Evolutionary conservation across 2,329 filamentous ascomycete species (phyloP).

Genomic region (Curvularia sp.): DNA sequence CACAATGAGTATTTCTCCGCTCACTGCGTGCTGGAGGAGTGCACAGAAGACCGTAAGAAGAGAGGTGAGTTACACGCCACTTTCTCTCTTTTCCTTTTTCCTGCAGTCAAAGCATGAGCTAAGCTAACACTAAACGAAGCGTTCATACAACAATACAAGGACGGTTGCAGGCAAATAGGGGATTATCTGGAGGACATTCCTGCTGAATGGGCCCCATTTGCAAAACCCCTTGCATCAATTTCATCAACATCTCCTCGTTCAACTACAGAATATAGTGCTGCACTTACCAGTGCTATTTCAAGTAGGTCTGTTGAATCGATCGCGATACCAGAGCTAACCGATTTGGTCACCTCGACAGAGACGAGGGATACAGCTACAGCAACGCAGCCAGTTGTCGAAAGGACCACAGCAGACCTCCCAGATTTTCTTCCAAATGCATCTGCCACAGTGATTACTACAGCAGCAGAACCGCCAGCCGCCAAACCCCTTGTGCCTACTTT

Average conservation of each 20-base stretch:
- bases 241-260: neutral
- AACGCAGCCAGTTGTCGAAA: neutral
- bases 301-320: neutral
- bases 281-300: neutral
- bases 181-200: constrained; percentile 4
- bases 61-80: constrained; percentile 9
- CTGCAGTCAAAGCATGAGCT: neutral
- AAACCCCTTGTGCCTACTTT: neutral
- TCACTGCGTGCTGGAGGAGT: constrained; percentile 15
- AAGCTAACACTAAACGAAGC: constrained; percentile 15
- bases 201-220: constrained; percentile 16
- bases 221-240: neutral
- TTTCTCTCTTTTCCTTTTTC: no score
- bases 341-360: neutral
- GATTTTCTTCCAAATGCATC: constrained; percentile 16
- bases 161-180: constrained; percentile 5
- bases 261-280: neutral
- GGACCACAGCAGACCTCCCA: neutral
- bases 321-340: neutral
- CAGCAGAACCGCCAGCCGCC: neutral
- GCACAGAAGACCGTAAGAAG: constrained; percentile 4
- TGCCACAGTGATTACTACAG: constrained; percentile 13
- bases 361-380: neutral
- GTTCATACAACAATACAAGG: constrained; percentile 11
- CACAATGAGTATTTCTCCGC: constrained; percentile 16